phyloP scores from a whole-genome alignment of 768 basidiomycete genomes.

The Tricholoma furcatifolium region DNA sequence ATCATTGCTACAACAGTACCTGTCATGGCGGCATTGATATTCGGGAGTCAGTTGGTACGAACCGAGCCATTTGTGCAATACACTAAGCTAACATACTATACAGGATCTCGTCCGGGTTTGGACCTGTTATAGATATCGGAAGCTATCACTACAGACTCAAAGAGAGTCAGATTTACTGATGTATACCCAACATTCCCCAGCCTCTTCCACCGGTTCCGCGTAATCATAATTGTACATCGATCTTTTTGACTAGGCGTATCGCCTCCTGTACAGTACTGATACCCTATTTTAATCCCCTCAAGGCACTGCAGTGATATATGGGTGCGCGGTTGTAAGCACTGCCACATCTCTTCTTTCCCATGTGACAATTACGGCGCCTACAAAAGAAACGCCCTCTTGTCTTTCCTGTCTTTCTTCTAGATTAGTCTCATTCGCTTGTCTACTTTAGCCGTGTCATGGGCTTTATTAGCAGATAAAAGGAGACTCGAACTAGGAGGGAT shows the following conservation, averaged over 20 bases:
- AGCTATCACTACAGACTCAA: not conserved
- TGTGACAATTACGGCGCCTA: not conserved
- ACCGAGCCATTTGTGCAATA: not conserved
- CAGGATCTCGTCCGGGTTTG: conserved; percentile 14
- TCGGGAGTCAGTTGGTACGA: conserved; percentile 24
- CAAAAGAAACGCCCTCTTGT: not conserved
- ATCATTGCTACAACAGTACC: conserved; percentile 18
- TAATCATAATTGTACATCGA: not conserved
- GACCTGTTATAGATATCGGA: conserved; percentile 6
- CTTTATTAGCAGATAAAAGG: too few relatives aligned
- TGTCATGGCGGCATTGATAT: conserved; percentile 21
- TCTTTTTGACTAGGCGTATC: not conserved
- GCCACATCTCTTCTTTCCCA: not conserved
- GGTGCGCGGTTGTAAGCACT: too few relatives aligned
- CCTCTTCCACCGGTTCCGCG: conserved; percentile 1
- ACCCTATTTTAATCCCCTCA: too few relatives aligned
- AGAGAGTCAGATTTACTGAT: conserved; percentile 3
- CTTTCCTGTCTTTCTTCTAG: not conserved
- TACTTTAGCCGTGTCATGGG: too few relatives aligned
- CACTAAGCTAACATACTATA: not conserved
- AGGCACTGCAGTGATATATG: too few relatives aligned
- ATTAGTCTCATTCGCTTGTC: too few relatives aligned
- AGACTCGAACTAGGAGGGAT: too few relatives aligned
- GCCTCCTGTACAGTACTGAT: too few relatives aligned
- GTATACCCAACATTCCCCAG: conserved; percentile 9